Conservation (phyloP, 2,329 filamentous ascomycete genomes). For the Monosporascus sp. region DNA sequence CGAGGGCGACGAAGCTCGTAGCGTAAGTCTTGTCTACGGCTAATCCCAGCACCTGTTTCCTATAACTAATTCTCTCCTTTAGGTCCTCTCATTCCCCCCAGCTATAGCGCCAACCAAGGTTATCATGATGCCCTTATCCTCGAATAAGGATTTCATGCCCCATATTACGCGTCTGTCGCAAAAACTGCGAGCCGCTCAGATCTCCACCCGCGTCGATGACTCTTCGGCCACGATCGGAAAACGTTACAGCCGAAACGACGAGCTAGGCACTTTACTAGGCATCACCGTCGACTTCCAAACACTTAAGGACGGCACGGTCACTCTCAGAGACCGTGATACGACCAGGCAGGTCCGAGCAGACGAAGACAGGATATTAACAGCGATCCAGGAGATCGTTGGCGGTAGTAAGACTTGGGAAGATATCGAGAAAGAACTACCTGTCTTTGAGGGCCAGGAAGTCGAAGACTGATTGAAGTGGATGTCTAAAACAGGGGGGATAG, state of each 20-base stretch:
- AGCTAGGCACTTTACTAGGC: constrained; percentile 89
- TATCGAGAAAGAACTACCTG: constrained; percentile 71
- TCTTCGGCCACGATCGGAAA: constrained; percentile 91
- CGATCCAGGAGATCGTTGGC: constrained; percentile 49
- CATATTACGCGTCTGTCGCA: constrained; percentile 67
- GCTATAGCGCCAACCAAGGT: constrained; percentile 92
- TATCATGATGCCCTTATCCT: constrained; percentile 82
- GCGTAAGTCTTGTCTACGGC: constrained; percentile 54
- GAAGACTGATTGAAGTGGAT: constrained; percentile 24
- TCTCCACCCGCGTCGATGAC: constrained; percentile 85
- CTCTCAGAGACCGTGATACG: constrained; percentile 83
- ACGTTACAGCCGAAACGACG: constrained; percentile 90
- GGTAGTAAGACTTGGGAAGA: constrained; percentile 59
- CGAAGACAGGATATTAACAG: constrained; percentile 73
- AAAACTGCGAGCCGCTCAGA: constrained; percentile 68
- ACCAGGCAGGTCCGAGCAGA: constrained; percentile 85
- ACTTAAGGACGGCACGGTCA: constrained; percentile 79
- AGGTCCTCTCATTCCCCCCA: constrained; percentile 69
- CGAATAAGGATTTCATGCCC: constrained; percentile 76
- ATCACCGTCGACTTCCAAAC: constrained; percentile 97
- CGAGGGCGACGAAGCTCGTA: constrained; percentile 74
- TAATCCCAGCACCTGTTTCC: constrained; percentile 4
- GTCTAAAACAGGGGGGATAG: too few relatives aligned
- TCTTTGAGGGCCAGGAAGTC: constrained; percentile 73
- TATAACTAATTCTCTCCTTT: constrained; percentile 2